Evolutionary conservation across 805 yeast genomes (phyloP).

Genomic region (Pichia sporocuriosa): DNA sequence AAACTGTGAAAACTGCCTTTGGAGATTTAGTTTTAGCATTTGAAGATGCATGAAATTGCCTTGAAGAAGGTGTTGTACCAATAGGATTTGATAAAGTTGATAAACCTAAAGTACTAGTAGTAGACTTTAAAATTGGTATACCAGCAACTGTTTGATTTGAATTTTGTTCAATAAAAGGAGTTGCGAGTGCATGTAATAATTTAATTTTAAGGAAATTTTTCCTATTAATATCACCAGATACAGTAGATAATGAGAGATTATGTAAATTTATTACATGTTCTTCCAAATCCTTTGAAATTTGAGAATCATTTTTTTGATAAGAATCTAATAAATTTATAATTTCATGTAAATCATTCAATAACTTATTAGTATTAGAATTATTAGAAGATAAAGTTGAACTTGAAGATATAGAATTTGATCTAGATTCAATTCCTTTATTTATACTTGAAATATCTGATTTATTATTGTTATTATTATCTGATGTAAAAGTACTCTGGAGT

Average conservation of each 20-base stretch:
- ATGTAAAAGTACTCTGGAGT: slow-evolving; percentile 26
- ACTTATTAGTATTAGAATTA: neutral
- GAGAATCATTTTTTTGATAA: slow-evolving; percentile 7
- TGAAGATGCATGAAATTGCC: slow-evolving; percentile 51
- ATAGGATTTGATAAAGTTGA: slow-evolving; percentile 15
- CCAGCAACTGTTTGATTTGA: slow-evolving; percentile 20
- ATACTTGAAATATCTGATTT: neutral
- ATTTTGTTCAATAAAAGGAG: slow-evolving; percentile 49
- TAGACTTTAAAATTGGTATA: slow-evolving; percentile 19
- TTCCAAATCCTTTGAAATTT: slow-evolving; percentile 19
- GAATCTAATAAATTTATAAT: slow-evolving; percentile 5
- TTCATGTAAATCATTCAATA: slow-evolving; percentile 5
- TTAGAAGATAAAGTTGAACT: neutral
- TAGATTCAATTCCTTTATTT: too few relatives aligned
- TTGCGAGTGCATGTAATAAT: slow-evolving; percentile 56
- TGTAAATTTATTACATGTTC: slow-evolving; percentile 47
- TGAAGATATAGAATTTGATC: slow-evolving; percentile 5
- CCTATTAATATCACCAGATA: slow-evolving; percentile 27
- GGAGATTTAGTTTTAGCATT: slow-evolving; percentile 66
- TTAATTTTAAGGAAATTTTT: slow-evolving; percentile 38
- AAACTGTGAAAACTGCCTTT: slow-evolving; percentile 82
- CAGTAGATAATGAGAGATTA: slow-evolving; percentile 45
- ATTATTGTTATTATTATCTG: neutral
- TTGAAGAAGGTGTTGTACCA: slow-evolving; percentile 18
- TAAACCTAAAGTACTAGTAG: slow-evolving; percentile 24